These are phyloP conservation scores for Kurtzmaniella natalensis DNA, from an alignment of 1,139 yeast species.

Conservation along the genomic window DNA sequence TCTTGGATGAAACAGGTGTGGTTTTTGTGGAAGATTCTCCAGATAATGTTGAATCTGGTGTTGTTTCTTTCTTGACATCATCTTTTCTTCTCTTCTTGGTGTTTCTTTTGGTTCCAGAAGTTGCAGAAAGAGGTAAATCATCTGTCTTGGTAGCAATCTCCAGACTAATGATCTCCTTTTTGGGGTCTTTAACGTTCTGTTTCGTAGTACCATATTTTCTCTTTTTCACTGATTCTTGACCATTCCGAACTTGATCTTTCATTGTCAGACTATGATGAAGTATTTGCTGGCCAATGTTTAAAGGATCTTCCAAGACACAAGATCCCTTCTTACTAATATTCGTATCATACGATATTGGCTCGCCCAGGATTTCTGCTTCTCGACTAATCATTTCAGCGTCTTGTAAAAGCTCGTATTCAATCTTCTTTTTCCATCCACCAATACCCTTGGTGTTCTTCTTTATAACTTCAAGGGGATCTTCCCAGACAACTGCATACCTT, in stretches of 20 bases:
- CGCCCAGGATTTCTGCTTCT: constrained; percentile 30
- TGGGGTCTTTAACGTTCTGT: not conserved
- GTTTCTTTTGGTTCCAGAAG: constrained; percentile 2
- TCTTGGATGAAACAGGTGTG: too few species aligned
- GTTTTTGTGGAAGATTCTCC: too few species aligned
- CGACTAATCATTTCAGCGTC: constrained; percentile 60
- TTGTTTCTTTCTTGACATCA: constrained; percentile 3
- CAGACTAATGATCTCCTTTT: not conserved
- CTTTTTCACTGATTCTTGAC: not conserved
- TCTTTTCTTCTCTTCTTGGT: constrained; percentile 5
- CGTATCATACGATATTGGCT: constrained; percentile 13
- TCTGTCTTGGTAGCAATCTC: constrained; percentile 4
- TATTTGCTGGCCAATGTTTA: too few species aligned
- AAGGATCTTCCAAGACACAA: not conserved
- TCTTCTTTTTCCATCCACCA: constrained; percentile 52
- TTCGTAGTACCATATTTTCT: not conserved
- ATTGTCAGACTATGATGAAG: too few species aligned
- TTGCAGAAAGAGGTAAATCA: not conserved
- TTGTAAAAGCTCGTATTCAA: constrained; percentile 67
- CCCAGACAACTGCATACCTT: constrained; percentile 88
- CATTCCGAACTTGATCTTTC: not conserved
- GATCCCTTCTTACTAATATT: constrained; percentile 1
- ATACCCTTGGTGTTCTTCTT: constrained; percentile 36
- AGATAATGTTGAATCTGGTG: not conserved
- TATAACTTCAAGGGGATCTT: constrained; percentile 65